phyloP scores from a whole-genome alignment of 345 rosid species.

The Pistacia vera region DNA sequence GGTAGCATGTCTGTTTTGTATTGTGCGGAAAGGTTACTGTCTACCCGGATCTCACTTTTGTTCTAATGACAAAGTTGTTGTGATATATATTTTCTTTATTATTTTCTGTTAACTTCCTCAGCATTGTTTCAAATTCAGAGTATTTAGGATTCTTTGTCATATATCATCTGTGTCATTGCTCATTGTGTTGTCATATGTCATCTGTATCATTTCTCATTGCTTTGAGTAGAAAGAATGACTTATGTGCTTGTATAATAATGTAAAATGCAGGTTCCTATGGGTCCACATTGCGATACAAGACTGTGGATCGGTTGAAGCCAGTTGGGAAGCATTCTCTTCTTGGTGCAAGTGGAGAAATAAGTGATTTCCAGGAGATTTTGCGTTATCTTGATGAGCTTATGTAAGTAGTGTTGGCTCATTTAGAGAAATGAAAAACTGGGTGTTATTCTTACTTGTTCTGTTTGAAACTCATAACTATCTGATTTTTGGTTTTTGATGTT shows the following conservation, averaged over 20 bases:
- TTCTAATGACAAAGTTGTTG: neutral
- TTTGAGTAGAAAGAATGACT: neutral
- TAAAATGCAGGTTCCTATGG: slow-evolving; percentile 82
- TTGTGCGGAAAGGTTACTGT: neutral
- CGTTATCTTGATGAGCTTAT: slow-evolving; percentile 87
- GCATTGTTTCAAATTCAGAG: neutral
- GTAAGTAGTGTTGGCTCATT: slow-evolving; percentile 42
- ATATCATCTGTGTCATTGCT: neutral
- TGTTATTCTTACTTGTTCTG: neutral
- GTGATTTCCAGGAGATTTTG: slow-evolving; percentile 96
- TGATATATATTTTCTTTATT: neutral
- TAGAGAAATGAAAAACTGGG: neutral
- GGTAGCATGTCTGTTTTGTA: neutral
- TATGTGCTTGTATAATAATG: slow-evolving; percentile 3
- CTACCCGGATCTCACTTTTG: neutral
- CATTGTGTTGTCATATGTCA: neutral
- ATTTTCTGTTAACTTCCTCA: neutral
- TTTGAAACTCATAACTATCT: slow-evolving; percentile 15
- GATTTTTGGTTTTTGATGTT: slow-evolving; percentile 11
- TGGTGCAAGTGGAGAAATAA: slow-evolving; percentile 96
- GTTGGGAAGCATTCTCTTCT: slow-evolving; percentile 95
- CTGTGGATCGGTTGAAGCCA: slow-evolving; percentile 80
- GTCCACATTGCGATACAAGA: slow-evolving; percentile 90
- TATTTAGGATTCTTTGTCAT: neutral
- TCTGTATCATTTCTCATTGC: neutral